Evolutionary conservation across 202 grass and related monocot genomes (phyloP).

Genomic region (Elaeis oleifera): DNA sequence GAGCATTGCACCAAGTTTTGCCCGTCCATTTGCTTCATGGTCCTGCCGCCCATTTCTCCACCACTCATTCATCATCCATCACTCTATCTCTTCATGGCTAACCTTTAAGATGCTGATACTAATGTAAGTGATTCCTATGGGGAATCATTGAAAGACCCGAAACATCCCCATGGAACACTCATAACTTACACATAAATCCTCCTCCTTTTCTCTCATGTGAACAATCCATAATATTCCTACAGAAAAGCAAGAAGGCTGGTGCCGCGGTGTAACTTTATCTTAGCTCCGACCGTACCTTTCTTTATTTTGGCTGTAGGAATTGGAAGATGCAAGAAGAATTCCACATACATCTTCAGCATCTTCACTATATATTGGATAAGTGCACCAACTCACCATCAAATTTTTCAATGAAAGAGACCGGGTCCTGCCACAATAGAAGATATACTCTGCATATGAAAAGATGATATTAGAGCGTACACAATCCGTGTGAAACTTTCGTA

Average conservation of each 20-base stretch:
- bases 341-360: too few species aligned
- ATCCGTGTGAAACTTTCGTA: too few species aligned
- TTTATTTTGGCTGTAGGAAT: constrained; percentile 5
- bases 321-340: constrained; percentile 17
- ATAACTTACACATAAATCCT: background rate
- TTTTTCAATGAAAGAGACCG: constrained; percentile 25
- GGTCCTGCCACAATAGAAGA: background rate
- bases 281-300: background rate
- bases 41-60: background rate
- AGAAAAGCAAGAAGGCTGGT: too few species aligned
- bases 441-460: too few species aligned
- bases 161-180: background rate
- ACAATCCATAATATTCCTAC: background rate
- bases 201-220: background rate
- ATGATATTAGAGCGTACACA: too few species aligned
- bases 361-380: background rate
- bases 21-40: too few species aligned
- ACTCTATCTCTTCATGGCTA: background rate
- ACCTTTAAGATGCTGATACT: background rate
- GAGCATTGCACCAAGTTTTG: too few species aligned
- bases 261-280: too few species aligned
- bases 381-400: constrained; percentile 6
- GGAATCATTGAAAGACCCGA: background rate
- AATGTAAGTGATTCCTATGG: background rate
- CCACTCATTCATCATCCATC: constrained; percentile 19